Evolutionary conservation across 306 rosid genomes (phyloP).

Genomic region (Pyrus pyrifolia): DNA sequence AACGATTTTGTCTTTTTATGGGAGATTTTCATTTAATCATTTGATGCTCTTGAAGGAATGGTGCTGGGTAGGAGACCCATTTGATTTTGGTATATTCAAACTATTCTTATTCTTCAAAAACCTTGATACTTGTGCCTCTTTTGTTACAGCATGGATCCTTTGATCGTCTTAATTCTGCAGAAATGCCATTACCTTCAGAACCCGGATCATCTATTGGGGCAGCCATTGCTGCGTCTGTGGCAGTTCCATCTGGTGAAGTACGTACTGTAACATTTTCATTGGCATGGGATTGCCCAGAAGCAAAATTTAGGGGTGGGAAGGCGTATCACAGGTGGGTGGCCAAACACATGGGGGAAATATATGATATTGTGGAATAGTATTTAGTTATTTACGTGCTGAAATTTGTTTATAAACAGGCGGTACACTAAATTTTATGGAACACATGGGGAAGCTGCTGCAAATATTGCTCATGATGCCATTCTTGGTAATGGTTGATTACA

Average conservation of each 20-base stretch:
- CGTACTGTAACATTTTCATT: conserved; percentile 78
- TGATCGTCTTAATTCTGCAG: conserved; percentile 46
- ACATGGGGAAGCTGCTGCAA: conserved; percentile 72
- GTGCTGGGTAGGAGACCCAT: background rate
- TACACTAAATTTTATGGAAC: conserved; percentile 83
- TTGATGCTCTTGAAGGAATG: background rate
- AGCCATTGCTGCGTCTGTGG: conserved; percentile 84
- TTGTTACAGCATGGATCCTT: conserved; percentile 72
- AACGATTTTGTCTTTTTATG: background rate
- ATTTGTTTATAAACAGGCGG: conserved; percentile 54
- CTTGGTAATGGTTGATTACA: conserved; percentile 42
- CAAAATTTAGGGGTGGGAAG: conserved; percentile 52
- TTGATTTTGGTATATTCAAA: background rate
- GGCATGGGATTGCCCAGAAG: conserved; percentile 96
- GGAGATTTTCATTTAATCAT: background rate
- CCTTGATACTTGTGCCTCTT: conserved; percentile 11
- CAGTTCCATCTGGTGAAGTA: conserved; percentile 51
- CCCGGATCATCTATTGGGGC: conserved; percentile 92
- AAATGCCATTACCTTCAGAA: conserved; percentile 51
- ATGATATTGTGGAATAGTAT: conserved; percentile 5
- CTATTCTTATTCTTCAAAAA: background rate
- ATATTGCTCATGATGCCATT: conserved; percentile 85
- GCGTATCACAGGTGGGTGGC: conserved; percentile 66
- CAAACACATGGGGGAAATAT: conserved; percentile 14
- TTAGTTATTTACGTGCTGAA: conserved; percentile 17